Percentiles rank a stretch among this genome's conserved stretches.
Conservation (phyloP, 106 monocot species). For the Vanilla planifolia region DNA sequence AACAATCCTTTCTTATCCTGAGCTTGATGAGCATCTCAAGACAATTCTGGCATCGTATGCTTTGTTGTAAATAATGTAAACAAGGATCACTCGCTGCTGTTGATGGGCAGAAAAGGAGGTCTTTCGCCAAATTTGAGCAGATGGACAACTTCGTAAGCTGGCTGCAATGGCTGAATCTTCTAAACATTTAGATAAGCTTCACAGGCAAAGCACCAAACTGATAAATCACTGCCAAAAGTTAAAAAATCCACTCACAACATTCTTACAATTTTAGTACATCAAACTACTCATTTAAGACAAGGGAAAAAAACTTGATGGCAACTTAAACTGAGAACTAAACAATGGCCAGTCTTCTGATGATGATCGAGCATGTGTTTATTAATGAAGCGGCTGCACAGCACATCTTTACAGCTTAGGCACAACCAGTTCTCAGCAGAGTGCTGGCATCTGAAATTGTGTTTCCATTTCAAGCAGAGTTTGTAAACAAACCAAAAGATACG, state of each 20-base stretch:
- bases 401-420: constrained; percentile 87
- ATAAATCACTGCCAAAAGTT: constrained; percentile 60
- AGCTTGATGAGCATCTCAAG: too few species aligned
- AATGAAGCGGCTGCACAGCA: constrained; percentile 83
- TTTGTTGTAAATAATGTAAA: too few species aligned
- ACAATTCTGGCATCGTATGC: too few species aligned
- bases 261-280: too few species aligned
- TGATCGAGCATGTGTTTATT: constrained; percentile 90
- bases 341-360: constrained; percentile 68
- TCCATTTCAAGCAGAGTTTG: too few species aligned
- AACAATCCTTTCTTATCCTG: too few species aligned
- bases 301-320: constrained; percentile 10
- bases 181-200: constrained; percentile 85
- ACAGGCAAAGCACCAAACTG: constrained; percentile 89
- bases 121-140: constrained; percentile 72
- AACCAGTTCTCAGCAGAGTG: constrained; percentile 76
- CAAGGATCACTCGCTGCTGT: constrained; percentile 2
- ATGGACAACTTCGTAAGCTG: constrained; percentile 81
- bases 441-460: constrained; percentile 44
- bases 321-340: constrained; percentile 80
- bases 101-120: constrained; percentile 39
- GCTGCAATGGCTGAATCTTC: constrained; percentile 51
- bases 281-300: too few species aligned
- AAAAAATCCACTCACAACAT: too few species aligned
- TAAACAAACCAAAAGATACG: too few species aligned